Evolutionary conservation across 2,329 filamentous ascomycete species (phyloP).

Genomic region (Monilinia polystroma): DNA sequence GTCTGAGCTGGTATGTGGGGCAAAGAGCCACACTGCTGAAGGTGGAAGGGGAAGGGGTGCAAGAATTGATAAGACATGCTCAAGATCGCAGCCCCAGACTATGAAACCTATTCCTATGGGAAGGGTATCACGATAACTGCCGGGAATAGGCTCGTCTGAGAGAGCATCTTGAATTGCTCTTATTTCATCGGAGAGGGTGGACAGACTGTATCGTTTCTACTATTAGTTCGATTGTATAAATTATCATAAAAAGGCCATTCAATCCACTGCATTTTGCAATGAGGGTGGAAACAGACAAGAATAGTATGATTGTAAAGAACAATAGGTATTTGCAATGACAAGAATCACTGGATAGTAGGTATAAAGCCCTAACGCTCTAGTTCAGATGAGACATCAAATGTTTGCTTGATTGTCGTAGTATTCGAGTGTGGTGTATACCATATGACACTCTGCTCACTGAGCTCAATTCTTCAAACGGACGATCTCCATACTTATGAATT

Average conservation of each 20-base stretch:
- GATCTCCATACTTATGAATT: conserved; percentile 4
- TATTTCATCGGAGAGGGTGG: conserved; percentile 14
- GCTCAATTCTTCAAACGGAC: background rate
- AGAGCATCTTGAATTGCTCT: conserved; percentile 20
- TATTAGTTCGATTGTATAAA: background rate
- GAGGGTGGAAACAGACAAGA: conserved; percentile 32
- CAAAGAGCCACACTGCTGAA: conserved; percentile 51
- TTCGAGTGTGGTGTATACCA: background rate
- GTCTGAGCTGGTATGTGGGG: conserved; percentile 39
- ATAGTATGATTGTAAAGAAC: conserved; percentile 27
- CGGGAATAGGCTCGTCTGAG: conserved; percentile 24
- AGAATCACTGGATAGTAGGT: background rate
- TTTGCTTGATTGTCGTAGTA: background rate
- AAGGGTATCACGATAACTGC: conserved; percentile 34
- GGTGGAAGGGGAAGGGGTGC: conserved; percentile 35
- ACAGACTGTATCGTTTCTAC: background rate
- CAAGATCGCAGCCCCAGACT: conserved; percentile 46
- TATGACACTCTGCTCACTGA: background rate
- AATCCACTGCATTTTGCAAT: background rate
- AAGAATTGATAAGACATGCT: conserved; percentile 39
- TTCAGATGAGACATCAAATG: background rate
- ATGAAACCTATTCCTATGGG: conserved; percentile 51
- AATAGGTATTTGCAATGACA: conserved; percentile 14
- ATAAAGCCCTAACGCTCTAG: background rate
- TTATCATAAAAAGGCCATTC: background rate